phyloP scores from a whole-genome alignment of 345 rosid species.

The Syzygium jambos region DNA sequence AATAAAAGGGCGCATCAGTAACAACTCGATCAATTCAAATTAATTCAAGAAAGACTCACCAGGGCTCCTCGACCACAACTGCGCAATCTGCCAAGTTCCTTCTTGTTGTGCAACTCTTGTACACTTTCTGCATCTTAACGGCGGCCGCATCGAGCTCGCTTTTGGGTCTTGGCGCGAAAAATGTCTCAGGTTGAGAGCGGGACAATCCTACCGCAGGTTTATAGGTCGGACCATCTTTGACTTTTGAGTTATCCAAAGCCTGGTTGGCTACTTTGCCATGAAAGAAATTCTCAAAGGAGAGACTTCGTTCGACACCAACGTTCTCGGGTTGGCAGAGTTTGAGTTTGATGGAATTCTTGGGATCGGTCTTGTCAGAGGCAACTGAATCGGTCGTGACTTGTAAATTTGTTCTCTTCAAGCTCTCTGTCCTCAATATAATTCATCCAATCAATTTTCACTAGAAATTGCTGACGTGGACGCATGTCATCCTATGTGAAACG shows the following conservation, averaged over 20 bases:
- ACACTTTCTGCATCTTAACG: conserved; percentile 69
- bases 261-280: background rate
- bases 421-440: background rate
- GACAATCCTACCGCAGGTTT: conserved; percentile 22
- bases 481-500: too few species aligned
- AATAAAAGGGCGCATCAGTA: background rate
- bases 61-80: conserved; percentile 69
- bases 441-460: rapidly evolving
- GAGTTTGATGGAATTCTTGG: conserved; percentile 16
- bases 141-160: conserved; percentile 77
- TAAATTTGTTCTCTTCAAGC: conserved; percentile 20
- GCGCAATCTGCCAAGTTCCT: conserved; percentile 93
- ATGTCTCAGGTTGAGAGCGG: conserved; percentile 35
- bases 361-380: background rate
- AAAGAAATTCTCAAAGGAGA: conserved; percentile 26
- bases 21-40: background rate
- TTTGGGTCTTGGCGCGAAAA: conserved; percentile 56
- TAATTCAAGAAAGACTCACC: conserved; percentile 17
- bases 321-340: conserved; percentile 18
- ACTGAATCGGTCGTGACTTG: conserved; percentile 17
- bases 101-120: conserved; percentile 80
- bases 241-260: background rate
- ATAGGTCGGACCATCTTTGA: background rate
- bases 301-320: conserved; percentile 7
- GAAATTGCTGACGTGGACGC: background rate